Percentiles rank a stretch among this genome's conserved stretches.
Evolutionary conservation across 192 early-diverging fungal genomes (phyloP).

Genomic region (Thamnidium elegans): DNA sequence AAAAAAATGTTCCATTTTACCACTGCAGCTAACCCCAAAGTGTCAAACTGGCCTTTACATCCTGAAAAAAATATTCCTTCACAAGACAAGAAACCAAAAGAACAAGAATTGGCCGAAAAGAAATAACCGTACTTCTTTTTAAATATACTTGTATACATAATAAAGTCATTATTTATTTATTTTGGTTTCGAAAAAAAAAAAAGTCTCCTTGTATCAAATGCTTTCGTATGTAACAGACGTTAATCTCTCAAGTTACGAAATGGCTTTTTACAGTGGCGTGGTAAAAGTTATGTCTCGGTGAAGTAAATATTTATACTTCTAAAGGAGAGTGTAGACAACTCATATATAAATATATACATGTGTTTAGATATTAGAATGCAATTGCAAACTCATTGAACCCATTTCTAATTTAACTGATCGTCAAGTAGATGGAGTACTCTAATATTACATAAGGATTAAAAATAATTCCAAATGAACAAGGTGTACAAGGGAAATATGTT

Average conservation of each 20-base stretch:
- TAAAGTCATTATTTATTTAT: too few relatives aligned
- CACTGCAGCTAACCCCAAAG: too few relatives aligned
- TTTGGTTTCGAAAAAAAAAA: too few relatives aligned
- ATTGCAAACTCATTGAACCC: constrained; percentile 35
- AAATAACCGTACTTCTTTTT: too few relatives aligned
- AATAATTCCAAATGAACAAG: constrained; percentile 77
- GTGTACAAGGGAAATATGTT: constrained; percentile 95
- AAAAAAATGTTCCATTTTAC: too few relatives aligned
- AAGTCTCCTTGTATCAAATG: constrained; percentile 8
- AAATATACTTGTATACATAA: too few relatives aligned
- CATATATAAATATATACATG: constrained; percentile 54
- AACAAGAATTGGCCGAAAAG: too few relatives aligned
- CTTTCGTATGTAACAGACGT: constrained; percentile 33
- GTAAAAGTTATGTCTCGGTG: constrained; percentile 46
- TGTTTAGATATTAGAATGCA: constrained; percentile 80
- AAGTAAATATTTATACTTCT: background rate
- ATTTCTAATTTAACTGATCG: background rate
- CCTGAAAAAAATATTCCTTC: too few relatives aligned
- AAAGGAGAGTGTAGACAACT: too few relatives aligned
- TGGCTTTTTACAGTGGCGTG: constrained; percentile 50
- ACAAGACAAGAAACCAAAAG: too few relatives aligned
- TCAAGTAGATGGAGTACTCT: constrained; percentile 47
- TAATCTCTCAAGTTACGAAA: constrained; percentile 30
- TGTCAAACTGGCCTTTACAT: too few relatives aligned
- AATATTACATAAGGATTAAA: constrained; percentile 60